These are phyloP conservation scores for Ogataea paraovalis DNA, from an alignment of 805 yeast genomes.

Conservation along the genomic window DNA sequence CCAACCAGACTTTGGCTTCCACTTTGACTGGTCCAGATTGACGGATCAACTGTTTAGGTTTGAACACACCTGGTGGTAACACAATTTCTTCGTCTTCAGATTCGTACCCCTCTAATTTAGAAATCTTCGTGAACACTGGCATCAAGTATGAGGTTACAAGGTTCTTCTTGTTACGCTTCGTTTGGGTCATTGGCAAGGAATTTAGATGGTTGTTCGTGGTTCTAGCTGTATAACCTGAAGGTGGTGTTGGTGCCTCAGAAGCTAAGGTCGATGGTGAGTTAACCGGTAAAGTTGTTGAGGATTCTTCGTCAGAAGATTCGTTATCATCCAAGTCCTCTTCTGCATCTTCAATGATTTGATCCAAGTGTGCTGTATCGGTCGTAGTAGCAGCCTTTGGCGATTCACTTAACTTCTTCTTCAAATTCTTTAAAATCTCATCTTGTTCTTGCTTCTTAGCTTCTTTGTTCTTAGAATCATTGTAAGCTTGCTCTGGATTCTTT, in stretches of 20 bases:
- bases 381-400: slow-evolving; percentile 31
- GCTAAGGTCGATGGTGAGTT: slow-evolving; percentile 3
- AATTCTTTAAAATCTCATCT: slow-evolving; percentile 31
- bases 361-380: slow-evolving; percentile 26
- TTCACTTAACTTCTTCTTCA: slow-evolving; percentile 42
- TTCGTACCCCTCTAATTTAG: slow-evolving; percentile 42
- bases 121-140: slow-evolving; percentile 30
- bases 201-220: slow-evolving; percentile 1
- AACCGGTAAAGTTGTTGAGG: slow-evolving; percentile 35
- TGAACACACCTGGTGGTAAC: slow-evolving; percentile 84
- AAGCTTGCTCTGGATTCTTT: slow-evolving; percentile 74
- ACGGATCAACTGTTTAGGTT: slow-evolving; percentile 74
- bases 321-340: slow-evolving; percentile 36
- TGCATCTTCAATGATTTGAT: slow-evolving; percentile 28
- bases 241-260: slow-evolving; percentile 1
- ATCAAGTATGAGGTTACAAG: slow-evolving; percentile 19
- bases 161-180: slow-evolving; percentile 13
- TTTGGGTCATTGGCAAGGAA: slow-evolving; percentile 5
- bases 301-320: slow-evolving; percentile 55
- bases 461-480: slow-evolving; percentile 58
- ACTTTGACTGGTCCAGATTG: slow-evolving; percentile 90
- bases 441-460: slow-evolving; percentile 44
- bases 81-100: slow-evolving; percentile 85
- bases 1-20: slow-evolving; percentile 98
- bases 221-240: slow-evolving; percentile 4